Base-by-base conservation (phyloP, 345 rosid species). In the Citrus cavaleriei region DNA sequence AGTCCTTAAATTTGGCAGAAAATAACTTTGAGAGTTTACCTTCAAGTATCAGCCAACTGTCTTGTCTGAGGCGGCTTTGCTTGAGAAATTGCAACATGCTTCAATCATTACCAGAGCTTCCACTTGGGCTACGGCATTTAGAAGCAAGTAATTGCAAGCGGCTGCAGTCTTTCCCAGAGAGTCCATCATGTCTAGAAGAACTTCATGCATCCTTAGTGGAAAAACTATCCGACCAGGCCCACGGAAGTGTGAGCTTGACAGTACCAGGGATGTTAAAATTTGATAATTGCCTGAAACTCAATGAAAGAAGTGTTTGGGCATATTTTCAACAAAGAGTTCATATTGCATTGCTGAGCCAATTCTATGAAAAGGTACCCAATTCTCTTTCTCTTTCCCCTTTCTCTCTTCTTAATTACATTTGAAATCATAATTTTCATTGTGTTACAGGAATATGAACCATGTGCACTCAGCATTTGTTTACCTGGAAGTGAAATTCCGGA, bases 81-180 rank as follows among this genome's bases (percentile, higher is more conserved):
- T 46, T 70, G 71, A 68, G 19, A 6, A 22, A 37, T 38, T 68
- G 71, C 28, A 40, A n/a, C 14, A 69, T 69, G 72, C 72, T 69
- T 42, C 72, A 42, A 13, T 69, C 72, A 40, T 69, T 69, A 5
- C 72, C 77, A 10, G 24, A 63, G 78, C 78, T 75, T 62, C 78
- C 78, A 19, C 70, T 46, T 27, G 3, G 14, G 32, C 68, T 65
- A 14, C 32, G 42, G 18, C 5, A 19, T 2, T 19, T 63, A 4
- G 61, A 75, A 16, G 70, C 78, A 75, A 27, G 5, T 16, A 40
- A 27, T 19, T 61, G 68, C 38, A 28, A 4, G 38, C 19, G 2
- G 12, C 59, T 74, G 7, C 77, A 73, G 10, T 34, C 69, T 38
- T 40, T 74, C 37, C 57, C 69, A 74, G 30, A n/a, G 71, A 9